Evolutionary conservation across 2,329 filamentous ascomycete species (phyloP), one percentile per base, ranked within the genome.

Genomic region (Dactylellina cionopaga): DNA sequence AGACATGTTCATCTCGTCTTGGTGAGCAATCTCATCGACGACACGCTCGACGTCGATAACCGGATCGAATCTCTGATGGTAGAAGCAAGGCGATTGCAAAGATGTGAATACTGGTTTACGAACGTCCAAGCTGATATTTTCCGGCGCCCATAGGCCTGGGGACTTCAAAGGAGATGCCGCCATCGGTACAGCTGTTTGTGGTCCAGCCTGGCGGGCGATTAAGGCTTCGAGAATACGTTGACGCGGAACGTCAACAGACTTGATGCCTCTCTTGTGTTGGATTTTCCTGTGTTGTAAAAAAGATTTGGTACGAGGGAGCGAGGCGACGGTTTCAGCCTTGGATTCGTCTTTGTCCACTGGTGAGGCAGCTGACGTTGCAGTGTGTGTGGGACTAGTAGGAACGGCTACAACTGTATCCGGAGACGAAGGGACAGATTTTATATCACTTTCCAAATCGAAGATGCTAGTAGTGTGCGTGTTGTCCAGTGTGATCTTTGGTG

Each of bases 31-130:
- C 81, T 99, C 95, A 79, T 98, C 93, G 5, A 99, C 85, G 4
- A 99, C 92, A 81, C 91, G 95, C 76, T 95, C 91, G 69, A 98
- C 92, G 80, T 99, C 92, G 77, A 99, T 92, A 6, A 93, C 92
- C 79, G 96, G 92, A 77, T 97, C 95, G 79, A 99, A 99, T 74
- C 94, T 88, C 81, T 96, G 91, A 82, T 99, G 95, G 83, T 96
- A 98, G 82, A 96, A 99, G 83, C 95, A 99, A 11, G 95, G 95
- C 44, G 93, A 97, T 77, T 94, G 90, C 58, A 98, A 83, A 7
- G 90, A 85, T 9, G 31, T 17, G 13, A 65, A 43, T 5, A 44
- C 68, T 5, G 52, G 25, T 29, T 59, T 54, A 11, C 52, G 59
- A 79, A 5, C 82, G 80, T 13, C 81, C 80, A 15, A 79, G 27